Evolutionary conservation across 371 early-diverging fungal species (phyloP), one percentile per base, ranked within the genome.

Genomic region (Rhizopus arrhizus): DNA sequence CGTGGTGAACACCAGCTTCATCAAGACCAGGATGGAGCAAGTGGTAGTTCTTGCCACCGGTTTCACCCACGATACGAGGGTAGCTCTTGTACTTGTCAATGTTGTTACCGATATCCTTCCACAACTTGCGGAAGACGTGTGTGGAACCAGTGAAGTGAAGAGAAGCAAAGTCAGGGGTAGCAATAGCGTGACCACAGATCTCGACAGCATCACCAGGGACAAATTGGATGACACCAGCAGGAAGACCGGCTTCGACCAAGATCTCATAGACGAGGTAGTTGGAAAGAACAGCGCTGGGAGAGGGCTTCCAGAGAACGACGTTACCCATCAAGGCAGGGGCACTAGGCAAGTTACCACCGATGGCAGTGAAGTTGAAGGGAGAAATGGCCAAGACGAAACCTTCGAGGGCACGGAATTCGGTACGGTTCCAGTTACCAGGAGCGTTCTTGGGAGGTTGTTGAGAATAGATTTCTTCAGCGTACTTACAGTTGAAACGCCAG

Each of bases 321-420:
- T 98, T 98, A 59, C 95, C 94, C 98, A 98, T 96, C 70, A 98
- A 78, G 15, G 94, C 97, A 34, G 99, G 98, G 4, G 98, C 97
- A 66, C 85, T 80, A 38, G 89, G 89, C 58, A 98, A 81, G 81
- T 98, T 98, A 66, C 93, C 98, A 67, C 95, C 99, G 66, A 98
- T 98, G 58, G 99, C 99, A 38, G 99, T 98, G 71, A 98, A 98
- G 86, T 98, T 98, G 90, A 98, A 98, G 16, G 99, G 99, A 15
- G 96, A 93, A 56, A 95, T 90, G 46, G 97, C 98, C 56, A 92
- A 88, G 40, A 98, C 95, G 67, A 98, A 98, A 38, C 99, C 98
- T 77, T 97, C 99, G 43, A 97, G 82, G 45, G 91, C 89, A 58
- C 98, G 91, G 85, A 95, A 97, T 82, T 98, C 99, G 61, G 89